These are phyloP conservation scores for Pseudogymnoascus sp. DNA, from an alignment of 2,329 filamentous ascomycete species.

Conservation along the genomic window DNA sequence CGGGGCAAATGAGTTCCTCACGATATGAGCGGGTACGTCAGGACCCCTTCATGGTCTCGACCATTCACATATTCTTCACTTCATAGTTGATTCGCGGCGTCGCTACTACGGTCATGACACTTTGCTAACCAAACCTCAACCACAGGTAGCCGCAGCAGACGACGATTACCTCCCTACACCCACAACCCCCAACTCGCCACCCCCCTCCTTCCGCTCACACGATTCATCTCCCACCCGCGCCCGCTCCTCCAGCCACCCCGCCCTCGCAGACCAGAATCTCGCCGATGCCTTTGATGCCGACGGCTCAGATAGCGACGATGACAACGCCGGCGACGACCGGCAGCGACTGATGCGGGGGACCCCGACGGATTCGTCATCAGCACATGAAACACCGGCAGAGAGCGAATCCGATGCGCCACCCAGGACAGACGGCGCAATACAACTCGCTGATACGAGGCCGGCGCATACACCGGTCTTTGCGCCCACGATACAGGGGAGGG, in stretches of 20 bases:
- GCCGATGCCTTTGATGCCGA: constrained; percentile 88
- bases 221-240: constrained; percentile 57
- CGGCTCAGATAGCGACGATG: constrained; percentile 63
- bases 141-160: constrained; percentile 52
- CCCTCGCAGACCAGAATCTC: constrained; percentile 67
- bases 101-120: background rate
- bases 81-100: background rate
- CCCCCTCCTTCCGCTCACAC: constrained; percentile 83
- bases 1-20: constrained; percentile 26
- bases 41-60: constrained; percentile 17
- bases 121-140: constrained; percentile 17
- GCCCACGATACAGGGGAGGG: constrained; percentile 31
- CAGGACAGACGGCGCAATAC: constrained; percentile 8
- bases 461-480: constrained; percentile 25
- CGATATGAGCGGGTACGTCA: constrained; percentile 50
- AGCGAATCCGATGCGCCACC: constrained; percentile 12
- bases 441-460: constrained; percentile 18
- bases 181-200: constrained; percentile 50
- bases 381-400: constrained; percentile 26
- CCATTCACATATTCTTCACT: background rate
- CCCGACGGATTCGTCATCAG: constrained; percentile 25
- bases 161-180: constrained; percentile 37
- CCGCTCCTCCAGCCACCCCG: constrained; percentile 29
- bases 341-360: constrained; percentile 74
- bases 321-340: constrained; percentile 70